Base-by-base conservation (phyloP, 371 early-diverging fungal species). In the Rhizopus microsporus region DNA sequence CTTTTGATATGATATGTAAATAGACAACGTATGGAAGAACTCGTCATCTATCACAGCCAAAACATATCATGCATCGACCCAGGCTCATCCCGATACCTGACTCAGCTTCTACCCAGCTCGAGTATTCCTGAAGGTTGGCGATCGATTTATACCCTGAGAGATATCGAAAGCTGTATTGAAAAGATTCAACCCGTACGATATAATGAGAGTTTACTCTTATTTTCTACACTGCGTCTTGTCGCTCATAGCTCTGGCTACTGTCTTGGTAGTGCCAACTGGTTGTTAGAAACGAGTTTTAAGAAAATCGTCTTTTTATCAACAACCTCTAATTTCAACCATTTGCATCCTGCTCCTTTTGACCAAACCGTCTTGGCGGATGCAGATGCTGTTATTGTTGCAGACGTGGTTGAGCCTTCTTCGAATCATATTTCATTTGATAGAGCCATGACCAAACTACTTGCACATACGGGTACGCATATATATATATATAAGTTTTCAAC, bases 211-310 rank as follows among this genome's bases (percentile, higher is more conserved):
- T 34, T 78, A 60, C 58, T 65, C 3, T 49, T 81, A 31, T 75
- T 68, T 40, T 67, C 69, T 10, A 72, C 72, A 4, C 69, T 86
- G 32, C 65, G 72, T 39, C 64, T 84, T 4, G 74, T 75, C 7
- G 77, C 87, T 7, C 70, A 80, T 58, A 88, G 88, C 54, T 83
- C 90, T 3, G 90, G 90, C 0, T 82, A 85, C 66, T 74, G 75
- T 34, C 71, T 92, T 38, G 93, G 93, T 5, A 72, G 84, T 13
- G 80, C 87, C 3, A 90, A 90, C 63, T 92, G 93, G 93, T 61
- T 80, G 0, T 67, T 92, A 33, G 82, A 84, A 58, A 78, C 80
- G 52, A 80, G 81, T 40, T 78, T 75, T 45, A 81, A 85, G 40
- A 80, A 77, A 67, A 78, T 91, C 13, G 85, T 81, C 5, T 80